Base-by-base conservation (phyloP, 2,329 filamentous ascomycete genomes). In the Epichloe glyceriae region DNA sequence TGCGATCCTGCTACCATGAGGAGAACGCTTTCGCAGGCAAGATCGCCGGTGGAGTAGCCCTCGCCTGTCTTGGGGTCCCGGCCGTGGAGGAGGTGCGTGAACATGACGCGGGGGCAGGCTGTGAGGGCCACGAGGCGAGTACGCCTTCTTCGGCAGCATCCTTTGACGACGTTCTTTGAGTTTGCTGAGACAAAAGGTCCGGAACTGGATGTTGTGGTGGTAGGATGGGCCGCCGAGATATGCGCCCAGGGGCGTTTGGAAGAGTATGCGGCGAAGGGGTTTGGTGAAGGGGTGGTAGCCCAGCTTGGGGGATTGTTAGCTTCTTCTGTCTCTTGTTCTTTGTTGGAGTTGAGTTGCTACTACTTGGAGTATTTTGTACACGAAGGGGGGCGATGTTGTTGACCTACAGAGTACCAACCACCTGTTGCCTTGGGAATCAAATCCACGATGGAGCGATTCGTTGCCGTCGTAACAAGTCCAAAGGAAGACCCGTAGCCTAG, bases 21-120 rank as follows among this genome's bases (percentile, higher is more conserved):
- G 6, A 55, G 54, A 41, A 60, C 57, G 5, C 53, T 57, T 52
- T 62, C 60, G 17, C 58, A 57, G 20, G 52, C 59, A 6, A 62
- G 53, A 39, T 62, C 60, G 2, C 54, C 44, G 1, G 47, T 20
- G 7, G 44, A 55, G 38, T 60, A 61, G 12, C 59, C 59, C n/a
- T 51, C 51, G 37, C 60, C 60, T 2, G 60, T 60, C 39, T 58
- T 54, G 2, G 59, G 59, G 4, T 62, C 60, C 11, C 49, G 47
- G 0, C 55, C 53, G 15, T 52, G 39, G 45, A 58, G 52, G 17
- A 62, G 52, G 35, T 59, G 55, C 34, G 60, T 53, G 22, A 61
- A 61, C 35, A 62, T 59, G 51, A 61, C 60, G 40, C 8, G 39
- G 15, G 15, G 19, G 39, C 8, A 11, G 39, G 11, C 7, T 26